phyloP scores from a whole-genome alignment of 2,329 filamentous ascomycete genomes.

The Fusarium odoratissimum region DNA sequence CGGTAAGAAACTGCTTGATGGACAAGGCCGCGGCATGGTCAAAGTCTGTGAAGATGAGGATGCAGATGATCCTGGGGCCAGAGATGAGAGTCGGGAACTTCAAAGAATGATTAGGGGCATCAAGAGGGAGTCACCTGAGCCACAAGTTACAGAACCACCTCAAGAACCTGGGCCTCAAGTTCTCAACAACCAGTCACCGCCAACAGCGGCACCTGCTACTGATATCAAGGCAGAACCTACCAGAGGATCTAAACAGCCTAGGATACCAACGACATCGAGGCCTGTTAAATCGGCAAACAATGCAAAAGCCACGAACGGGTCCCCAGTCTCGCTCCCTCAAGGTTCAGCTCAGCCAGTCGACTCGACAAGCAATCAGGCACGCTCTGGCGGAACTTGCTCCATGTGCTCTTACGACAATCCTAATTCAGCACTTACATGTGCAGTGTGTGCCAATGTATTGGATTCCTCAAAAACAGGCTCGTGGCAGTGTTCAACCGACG shows the following conservation, averaged over 20 bases:
- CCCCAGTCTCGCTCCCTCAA: background rate
- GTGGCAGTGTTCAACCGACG: conserved; percentile 72
- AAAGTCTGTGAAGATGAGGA: conserved; percentile 80
- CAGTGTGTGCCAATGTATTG: conserved; percentile 77
- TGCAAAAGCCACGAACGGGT: background rate
- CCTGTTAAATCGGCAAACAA: background rate
- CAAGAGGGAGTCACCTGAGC: conserved; percentile 37
- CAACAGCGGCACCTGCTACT: background rate
- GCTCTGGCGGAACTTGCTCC: conserved; percentile 56
- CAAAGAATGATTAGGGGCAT: conserved; percentile 53
- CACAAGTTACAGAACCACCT: background rate
- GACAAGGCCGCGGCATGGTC: conserved; percentile 74
- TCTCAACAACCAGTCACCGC: background rate
- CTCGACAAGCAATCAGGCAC: background rate
- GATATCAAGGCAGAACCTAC: conserved; percentile 29
- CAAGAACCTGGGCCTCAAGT: background rate
- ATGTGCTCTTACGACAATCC: conserved; percentile 78
- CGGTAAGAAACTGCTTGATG: conserved; percentile 72
- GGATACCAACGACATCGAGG: background rate
- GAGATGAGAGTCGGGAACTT: conserved; percentile 72
- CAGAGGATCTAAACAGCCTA: background rate
- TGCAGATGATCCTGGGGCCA: conserved; percentile 57
- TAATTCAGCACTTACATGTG: conserved; percentile 67
- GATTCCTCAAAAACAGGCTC: conserved; percentile 62
- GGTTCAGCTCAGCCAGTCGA: background rate